Base-by-base conservation (phyloP, 2,329 filamentous ascomycete species). In the Zymoseptoria crescenta region DNA sequence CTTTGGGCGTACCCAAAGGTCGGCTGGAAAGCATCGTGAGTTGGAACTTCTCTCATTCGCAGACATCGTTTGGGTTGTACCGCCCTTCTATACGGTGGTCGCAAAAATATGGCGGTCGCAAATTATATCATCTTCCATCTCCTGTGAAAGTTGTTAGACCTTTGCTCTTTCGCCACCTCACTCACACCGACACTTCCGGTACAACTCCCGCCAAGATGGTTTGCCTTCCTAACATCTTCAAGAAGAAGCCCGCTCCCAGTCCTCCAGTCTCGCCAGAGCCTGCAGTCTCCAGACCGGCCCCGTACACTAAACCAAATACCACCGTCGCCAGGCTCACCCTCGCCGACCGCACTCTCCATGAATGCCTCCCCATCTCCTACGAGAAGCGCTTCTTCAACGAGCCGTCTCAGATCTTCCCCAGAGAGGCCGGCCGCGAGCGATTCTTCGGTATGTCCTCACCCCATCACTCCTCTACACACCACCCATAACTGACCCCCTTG, bases 401-500 rank as follows among this genome's bases (percentile, higher is more conserved):
- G 19, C 29, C 52, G 29, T 51, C 19, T 35, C 28, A 19, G 35
- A 50, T 61, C 20, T 65, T 61, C 55, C 29, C 54, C 10, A 59
- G 54, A n/a, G 55, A 54, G 10, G 49, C 30, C 28, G 63, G 62
- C 13, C 59, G 63, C 27, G 56, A 51, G n/a, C 56, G 54, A 9
- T 65, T 65, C 51, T 59, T 64, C 24, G 56, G 63, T 65, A 52
- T 27, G 59, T 62, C 21, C 41, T 41, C 13, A 4, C 29, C 21
- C 45, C 21, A 19, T 16, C 13, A 9, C 24, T 27, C 51, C 48
- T 29, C 19, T 10, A n/a, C 19, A 16, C 6, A 49, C 20, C 28
- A 16, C 10, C 48, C 24, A 35, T 30, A 24, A 45, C 35, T 45
- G 16, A 45, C 35, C 35, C 10, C 9, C 29, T 16, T 9, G 10